These are phyloP conservation scores for Helianthus tuberosus DNA, from an alignment of 129 eudicot species.

Conservation along the genomic window DNA sequence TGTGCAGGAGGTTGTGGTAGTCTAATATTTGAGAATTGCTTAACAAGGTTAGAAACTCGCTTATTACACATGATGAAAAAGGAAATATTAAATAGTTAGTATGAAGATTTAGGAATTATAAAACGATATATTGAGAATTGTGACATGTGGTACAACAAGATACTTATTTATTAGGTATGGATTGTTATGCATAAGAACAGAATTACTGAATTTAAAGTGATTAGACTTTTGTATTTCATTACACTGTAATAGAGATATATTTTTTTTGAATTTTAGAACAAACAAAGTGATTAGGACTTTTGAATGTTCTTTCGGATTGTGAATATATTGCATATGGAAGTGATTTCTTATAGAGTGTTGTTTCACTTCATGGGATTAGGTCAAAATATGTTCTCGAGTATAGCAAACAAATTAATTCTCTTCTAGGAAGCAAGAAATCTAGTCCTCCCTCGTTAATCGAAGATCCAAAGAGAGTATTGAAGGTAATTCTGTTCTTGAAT, in stretches of 20 bases:
- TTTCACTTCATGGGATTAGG: slow-evolving; percentile 39
- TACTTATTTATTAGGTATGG: too few species aligned
- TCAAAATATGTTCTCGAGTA: slow-evolving; percentile 74
- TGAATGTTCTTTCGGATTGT: background rate
- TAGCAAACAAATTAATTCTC: slow-evolving; percentile 79
- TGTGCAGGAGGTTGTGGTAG: background rate
- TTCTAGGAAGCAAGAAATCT: slow-evolving; percentile 57
- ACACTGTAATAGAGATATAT: too few species aligned
- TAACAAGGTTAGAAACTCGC: background rate
- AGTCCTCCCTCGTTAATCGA: slow-evolving; percentile 53
- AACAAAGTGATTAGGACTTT: background rate
- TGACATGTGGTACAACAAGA: too few species aligned
- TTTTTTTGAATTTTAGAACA: background rate
- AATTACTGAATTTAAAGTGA: background rate
- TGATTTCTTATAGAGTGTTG: slow-evolving; percentile 16
- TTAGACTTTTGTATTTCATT: background rate
- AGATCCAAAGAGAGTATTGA: slow-evolving; percentile 66
- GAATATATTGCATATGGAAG: slow-evolving; percentile 7
- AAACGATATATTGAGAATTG: too few species aligned
- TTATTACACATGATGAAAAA: too few species aligned
- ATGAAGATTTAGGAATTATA: too few species aligned
- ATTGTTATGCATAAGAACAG: background rate
- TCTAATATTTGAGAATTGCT: background rate
- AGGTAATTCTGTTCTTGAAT: slow-evolving; percentile 40
- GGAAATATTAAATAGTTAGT: too few species aligned